Conservation (phyloP, 2,329 filamentous ascomycete genomes). For the Penicillium crustosum region DNA sequence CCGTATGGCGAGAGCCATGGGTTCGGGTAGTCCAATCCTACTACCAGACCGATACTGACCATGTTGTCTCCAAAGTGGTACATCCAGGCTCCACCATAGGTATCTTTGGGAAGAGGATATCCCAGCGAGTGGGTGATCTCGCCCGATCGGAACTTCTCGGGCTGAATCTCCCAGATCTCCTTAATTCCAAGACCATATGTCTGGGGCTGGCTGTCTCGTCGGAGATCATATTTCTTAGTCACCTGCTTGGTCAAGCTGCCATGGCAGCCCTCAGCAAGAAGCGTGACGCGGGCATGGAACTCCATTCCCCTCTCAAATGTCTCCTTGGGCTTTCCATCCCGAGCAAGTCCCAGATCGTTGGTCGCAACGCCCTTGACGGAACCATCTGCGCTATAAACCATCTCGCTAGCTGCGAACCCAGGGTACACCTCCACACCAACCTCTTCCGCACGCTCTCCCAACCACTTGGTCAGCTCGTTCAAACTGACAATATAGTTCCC, state of each 20-base stretch:
- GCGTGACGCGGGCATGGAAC: slow-evolving; percentile 87
- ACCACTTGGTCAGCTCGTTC: slow-evolving; percentile 93
- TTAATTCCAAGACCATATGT: slow-evolving; percentile 95
- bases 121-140: slow-evolving; percentile 87
- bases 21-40: slow-evolving; percentile 92
- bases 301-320: slow-evolving; percentile 97
- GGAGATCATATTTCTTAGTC: slow-evolving; percentile 87
- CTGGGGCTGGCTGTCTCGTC: slow-evolving; percentile 85
- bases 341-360: slow-evolving; percentile 83
- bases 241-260: slow-evolving; percentile 94
- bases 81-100: slow-evolving; percentile 98
- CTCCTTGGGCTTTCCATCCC: slow-evolving; percentile 82
- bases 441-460: slow-evolving; percentile 95
- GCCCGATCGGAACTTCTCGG: slow-evolving; percentile 87
- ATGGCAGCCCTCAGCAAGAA: slow-evolving; percentile 94
- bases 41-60: slow-evolving; percentile 86
- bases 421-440: slow-evolving; percentile 94
- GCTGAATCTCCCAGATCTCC: slow-evolving; percentile 95
- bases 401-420: slow-evolving; percentile 90
- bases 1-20: slow-evolving; percentile 94
- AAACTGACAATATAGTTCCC: slow-evolving; percentile 97
- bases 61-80: slow-evolving; percentile 99
- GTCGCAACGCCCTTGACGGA: slow-evolving; percentile 93
- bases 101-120: slow-evolving; percentile 82
- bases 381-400: slow-evolving; percentile 82